Conservation (phyloP, 1,139 yeast genomes). For the Suhomyces chickasaworum region DNA sequence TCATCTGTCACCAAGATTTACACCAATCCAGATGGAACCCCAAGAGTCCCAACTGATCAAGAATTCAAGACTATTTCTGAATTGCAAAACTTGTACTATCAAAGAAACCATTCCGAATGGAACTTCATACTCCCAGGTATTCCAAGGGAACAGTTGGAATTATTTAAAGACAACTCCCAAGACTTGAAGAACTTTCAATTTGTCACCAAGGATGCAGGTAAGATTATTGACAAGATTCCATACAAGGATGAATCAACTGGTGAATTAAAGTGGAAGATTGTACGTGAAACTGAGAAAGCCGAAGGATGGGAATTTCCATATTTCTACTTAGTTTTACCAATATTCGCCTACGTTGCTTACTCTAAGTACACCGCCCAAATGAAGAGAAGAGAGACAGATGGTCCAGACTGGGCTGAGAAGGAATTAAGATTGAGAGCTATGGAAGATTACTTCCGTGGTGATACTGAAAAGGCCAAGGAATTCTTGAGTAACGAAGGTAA, state of each 20-base stretch:
- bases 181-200: conserved; percentile 64
- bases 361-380: conserved; percentile 50
- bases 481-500: conserved; percentile 60
- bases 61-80: conserved; percentile 78
- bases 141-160: conserved; percentile 56
- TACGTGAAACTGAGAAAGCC: conserved; percentile 69
- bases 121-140: conserved; percentile 60
- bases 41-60: conserved; percentile 67
- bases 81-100: conserved; percentile 61
- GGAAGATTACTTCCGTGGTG: conserved; percentile 64
- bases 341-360: conserved; percentile 45
- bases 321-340: conserved; percentile 72
- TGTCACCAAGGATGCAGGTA: conserved; percentile 62
- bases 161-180: conserved; percentile 63
- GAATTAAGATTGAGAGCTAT: conserved; percentile 81
- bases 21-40: conserved; percentile 77
- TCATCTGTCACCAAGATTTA: conserved; percentile 62
- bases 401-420: conserved; percentile 80
- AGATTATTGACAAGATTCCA: conserved; percentile 81
- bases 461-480: conserved; percentile 57
- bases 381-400: conserved; percentile 46
- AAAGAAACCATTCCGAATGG: conserved; percentile 61
- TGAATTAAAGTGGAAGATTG: conserved; percentile 75
- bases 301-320: conserved; percentile 88
- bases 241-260: conserved; percentile 79